These are phyloP conservation scores for Candida sp. DNA, from an alignment of 1,139 yeast genomes.

Conservation along the genomic window DNA sequence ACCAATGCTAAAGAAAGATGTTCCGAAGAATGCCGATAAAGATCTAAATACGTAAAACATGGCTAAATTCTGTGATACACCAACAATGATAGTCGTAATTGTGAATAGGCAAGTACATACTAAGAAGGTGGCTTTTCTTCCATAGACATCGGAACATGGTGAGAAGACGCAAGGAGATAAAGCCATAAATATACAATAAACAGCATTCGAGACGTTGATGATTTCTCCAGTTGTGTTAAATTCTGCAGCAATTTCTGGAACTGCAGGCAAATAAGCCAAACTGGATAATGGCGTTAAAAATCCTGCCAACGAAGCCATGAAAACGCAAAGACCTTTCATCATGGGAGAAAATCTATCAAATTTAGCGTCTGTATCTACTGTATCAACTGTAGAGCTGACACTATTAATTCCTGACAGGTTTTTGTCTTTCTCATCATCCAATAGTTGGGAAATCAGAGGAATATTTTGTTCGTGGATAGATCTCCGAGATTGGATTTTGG, in stretches of 20 bases:
- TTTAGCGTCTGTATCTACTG: slow-evolving; percentile 2
- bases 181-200: slow-evolving; percentile 49
- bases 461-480: not conserved
- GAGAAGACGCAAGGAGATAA: slow-evolving; percentile 45
- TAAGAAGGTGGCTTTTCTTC: slow-evolving; percentile 40
- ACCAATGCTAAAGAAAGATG: slow-evolving; percentile 48
- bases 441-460: too few relatives aligned
- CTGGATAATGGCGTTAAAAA: slow-evolving; percentile 41
- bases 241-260: slow-evolving; percentile 40
- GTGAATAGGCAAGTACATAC: slow-evolving; percentile 29
- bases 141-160: slow-evolving; percentile 49
- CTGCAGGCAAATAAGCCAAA: slow-evolving; percentile 47
- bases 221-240: slow-evolving; percentile 44
- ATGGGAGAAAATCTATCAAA: slow-evolving; percentile 4
- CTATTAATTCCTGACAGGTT: not conserved
- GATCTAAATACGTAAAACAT: slow-evolving; percentile 50
- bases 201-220: slow-evolving; percentile 47
- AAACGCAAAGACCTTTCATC: slow-evolving; percentile 11
- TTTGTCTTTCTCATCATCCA: not conserved
- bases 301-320: slow-evolving; percentile 17
- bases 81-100: slow-evolving; percentile 35
- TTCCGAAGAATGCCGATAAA: slow-evolving; percentile 47
- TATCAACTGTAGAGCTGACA: not conserved
- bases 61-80: slow-evolving; percentile 43
- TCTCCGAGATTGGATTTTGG: slow-evolving; percentile 2